Conservation (phyloP, 2,329 filamentous ascomycete genomes). For the Capronia americana region DNA sequence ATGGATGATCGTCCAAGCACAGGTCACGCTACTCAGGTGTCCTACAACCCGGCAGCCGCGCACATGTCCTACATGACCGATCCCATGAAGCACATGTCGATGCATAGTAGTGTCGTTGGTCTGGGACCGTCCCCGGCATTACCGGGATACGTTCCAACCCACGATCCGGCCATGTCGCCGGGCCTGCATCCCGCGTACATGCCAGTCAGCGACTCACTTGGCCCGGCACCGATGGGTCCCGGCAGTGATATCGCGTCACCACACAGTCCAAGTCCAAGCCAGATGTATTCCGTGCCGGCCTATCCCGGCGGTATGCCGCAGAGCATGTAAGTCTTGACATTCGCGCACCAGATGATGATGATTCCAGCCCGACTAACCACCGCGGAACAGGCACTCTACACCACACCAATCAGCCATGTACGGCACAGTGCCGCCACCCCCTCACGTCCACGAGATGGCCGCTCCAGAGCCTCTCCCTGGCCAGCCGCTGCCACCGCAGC, state of each 20-base stretch:
- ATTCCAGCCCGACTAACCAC: background rate
- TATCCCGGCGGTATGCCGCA: slow-evolving; percentile 18
- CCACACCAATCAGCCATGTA: slow-evolving; percentile 21
- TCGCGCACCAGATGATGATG: background rate
- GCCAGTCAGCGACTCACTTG: slow-evolving; percentile 24
- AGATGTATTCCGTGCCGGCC: slow-evolving; percentile 24
- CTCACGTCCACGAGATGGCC: slow-evolving; percentile 29
- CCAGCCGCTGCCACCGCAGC: background rate
- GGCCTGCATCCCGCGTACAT: slow-evolving; percentile 19
- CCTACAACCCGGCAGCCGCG: slow-evolving; percentile 8
- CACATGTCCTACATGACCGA: slow-evolving; percentile 29
- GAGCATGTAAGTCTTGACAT: slow-evolving; percentile 22
- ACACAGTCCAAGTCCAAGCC: slow-evolving; percentile 26
- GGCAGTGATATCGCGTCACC: slow-evolving; percentile 10
- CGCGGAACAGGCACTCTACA: slow-evolving; percentile 11
- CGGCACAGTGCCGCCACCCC: background rate
- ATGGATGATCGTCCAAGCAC: slow-evolving; percentile 22
- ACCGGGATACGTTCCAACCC: slow-evolving; percentile 29
- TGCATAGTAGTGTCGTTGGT: slow-evolving; percentile 29
- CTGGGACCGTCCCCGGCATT: slow-evolving; percentile 22
- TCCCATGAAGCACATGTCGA: slow-evolving; percentile 30
- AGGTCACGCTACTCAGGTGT: slow-evolving; percentile 13
- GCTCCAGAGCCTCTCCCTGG: slow-evolving; percentile 13
- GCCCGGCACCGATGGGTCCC: slow-evolving; percentile 6
- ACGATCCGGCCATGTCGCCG: slow-evolving; percentile 28